Evolutionary conservation across 2,329 filamentous ascomycete genomes (phyloP).

Genomic region (Ophiobolus disseminans): DNA sequence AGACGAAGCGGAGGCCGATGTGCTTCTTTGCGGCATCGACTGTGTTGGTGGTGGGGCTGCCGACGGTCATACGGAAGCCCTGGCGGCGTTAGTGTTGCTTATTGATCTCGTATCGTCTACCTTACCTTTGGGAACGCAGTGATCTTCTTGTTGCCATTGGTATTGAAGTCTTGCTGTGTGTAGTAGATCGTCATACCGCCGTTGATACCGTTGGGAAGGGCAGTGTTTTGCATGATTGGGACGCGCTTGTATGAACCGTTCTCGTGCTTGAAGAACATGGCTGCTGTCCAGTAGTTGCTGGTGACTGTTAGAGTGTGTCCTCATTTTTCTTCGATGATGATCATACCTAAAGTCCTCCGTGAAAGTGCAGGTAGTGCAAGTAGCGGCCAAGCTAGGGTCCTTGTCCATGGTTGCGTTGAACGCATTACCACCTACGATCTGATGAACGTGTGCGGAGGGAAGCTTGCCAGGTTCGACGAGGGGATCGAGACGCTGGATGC

Average conservation of each 20-base stretch:
- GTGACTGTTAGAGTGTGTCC: not conserved
- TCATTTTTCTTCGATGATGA: not conserved
- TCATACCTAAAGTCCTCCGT: conserved; percentile 26
- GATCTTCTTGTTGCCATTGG: conserved; percentile 40
- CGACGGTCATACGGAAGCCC: conserved; percentile 45
- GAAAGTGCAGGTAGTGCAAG: conserved; percentile 34
- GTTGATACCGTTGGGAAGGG: conserved; percentile 32
- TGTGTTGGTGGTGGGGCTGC: conserved; percentile 38
- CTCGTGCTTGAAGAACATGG: conserved; percentile 38
- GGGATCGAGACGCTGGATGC: conserved; percentile 32
- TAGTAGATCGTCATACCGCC: conserved; percentile 44
- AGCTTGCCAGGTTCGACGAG: conserved; percentile 32
- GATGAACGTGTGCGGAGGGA: conserved; percentile 32
- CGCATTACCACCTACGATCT: conserved; percentile 29
- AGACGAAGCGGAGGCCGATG: conserved; percentile 35
- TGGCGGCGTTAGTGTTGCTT: conserved; percentile 9
- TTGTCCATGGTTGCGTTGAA: conserved; percentile 25
- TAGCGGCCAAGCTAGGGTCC: conserved; percentile 18
- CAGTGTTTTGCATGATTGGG: conserved; percentile 36
- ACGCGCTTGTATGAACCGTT: conserved; percentile 41
- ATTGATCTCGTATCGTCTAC: not conserved
- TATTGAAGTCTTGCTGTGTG: conserved; percentile 47
- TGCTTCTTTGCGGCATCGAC: conserved; percentile 25
- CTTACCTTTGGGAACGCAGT: conserved; percentile 31
- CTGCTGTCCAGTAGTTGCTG: conserved; percentile 30